Percentiles rank a stretch among this genome's conserved stretches.
These are phyloP conservation scores for Yamadazyma oceani DNA, from an alignment of 1,139 yeast species.

Conservation along the genomic window DNA sequence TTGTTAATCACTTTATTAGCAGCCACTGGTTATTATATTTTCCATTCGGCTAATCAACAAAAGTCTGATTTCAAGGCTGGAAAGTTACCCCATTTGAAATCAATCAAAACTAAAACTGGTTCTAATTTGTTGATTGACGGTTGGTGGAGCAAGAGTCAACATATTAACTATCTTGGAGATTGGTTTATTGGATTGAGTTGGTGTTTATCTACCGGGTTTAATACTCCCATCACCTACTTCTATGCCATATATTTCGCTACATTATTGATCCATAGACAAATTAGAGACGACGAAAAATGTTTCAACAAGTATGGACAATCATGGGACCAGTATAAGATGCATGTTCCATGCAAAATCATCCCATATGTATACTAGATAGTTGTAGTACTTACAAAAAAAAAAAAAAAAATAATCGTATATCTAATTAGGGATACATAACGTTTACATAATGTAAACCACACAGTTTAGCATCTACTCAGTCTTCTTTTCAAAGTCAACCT, in stretches of 20 bases:
- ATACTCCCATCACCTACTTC: constrained; percentile 82
- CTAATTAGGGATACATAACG: too few species aligned
- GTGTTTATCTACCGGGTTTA: constrained; percentile 88
- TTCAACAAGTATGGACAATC: constrained; percentile 77
- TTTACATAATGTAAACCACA: background rate
- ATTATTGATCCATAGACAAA: constrained; percentile 82
- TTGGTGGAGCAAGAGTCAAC: constrained; percentile 96
- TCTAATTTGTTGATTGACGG: constrained; percentile 83
- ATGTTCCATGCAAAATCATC: constrained; percentile 85
- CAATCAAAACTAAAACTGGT: constrained; percentile 73
- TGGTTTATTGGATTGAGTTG: constrained; percentile 91
- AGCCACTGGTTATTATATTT: constrained; percentile 70
- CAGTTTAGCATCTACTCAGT: constrained; percentile 37
- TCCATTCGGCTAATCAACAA: constrained; percentile 80
- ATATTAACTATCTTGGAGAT: constrained; percentile 93
- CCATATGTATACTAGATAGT: constrained; percentile 79
- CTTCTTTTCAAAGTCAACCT: constrained; percentile 62
- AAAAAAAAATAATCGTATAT: background rate
- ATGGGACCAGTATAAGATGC: constrained; percentile 78
- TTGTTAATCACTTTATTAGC: constrained; percentile 46
- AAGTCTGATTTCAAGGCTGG: constrained; percentile 84
- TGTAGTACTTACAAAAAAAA: background rate
- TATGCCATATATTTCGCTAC: constrained; percentile 81
- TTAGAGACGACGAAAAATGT: constrained; percentile 90
- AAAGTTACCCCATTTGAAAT: constrained; percentile 58